These are phyloP conservation scores for Dalbergia oliveri DNA, from an alignment of 306 rosid species.

Conservation along the genomic window DNA sequence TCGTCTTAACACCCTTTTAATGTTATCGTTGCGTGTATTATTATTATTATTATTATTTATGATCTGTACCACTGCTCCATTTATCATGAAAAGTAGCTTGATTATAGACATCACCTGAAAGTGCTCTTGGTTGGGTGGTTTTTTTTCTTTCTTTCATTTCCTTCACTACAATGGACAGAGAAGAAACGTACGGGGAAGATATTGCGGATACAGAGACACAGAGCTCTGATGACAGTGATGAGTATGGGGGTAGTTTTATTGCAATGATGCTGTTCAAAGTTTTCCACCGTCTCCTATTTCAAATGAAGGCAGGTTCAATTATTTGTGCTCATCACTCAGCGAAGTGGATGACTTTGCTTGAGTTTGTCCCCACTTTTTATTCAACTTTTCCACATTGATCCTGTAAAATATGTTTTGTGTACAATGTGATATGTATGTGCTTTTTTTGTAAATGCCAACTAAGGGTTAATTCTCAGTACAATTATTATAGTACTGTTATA, in stretches of 20 bases:
- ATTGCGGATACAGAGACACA: conserved; percentile 83
- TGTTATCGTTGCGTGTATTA: neutral
- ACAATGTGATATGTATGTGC: neutral
- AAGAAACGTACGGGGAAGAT: conserved; percentile 91
- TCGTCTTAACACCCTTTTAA: neutral
- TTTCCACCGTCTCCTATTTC: conserved; percentile 59
- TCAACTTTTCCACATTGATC: neutral
- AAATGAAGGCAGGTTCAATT: conserved; percentile 51
- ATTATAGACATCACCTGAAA: neutral
- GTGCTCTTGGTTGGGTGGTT: neutral
- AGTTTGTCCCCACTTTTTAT: neutral
- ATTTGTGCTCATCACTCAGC: conserved; percentile 1
- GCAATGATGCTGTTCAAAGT: conserved; percentile 62
- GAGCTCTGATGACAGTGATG: conserved; percentile 62
- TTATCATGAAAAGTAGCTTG: neutral
- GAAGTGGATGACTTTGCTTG: neutral
- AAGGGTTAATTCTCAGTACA: neutral
- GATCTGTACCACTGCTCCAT: too few species aligned
- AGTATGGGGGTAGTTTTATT: conserved; percentile 85
- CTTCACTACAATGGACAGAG: conserved; percentile 64
- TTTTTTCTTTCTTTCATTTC: conserved; percentile 43
- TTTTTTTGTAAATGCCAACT: neutral
- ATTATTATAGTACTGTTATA: neutral
- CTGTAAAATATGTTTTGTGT: neutral
- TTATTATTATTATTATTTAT: neutral